phyloP scores from a whole-genome alignment of 441 rosid species.

The Gossypium davidsonii region DNA sequence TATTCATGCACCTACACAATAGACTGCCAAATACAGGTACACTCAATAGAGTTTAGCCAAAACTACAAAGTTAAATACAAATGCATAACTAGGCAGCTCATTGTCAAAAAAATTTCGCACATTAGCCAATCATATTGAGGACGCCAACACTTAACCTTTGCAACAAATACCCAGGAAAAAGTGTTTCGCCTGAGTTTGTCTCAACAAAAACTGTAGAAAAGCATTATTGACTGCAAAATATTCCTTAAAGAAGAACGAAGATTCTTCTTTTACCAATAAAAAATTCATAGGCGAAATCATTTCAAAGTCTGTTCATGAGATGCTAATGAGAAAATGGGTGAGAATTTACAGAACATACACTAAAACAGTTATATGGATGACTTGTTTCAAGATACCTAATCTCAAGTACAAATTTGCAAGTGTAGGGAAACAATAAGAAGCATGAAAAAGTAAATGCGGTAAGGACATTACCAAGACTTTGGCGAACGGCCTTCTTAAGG shows the following conservation, averaged over 20 bases:
- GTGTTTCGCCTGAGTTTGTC: neutral
- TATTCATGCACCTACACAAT: neutral
- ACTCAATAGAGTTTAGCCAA: neutral
- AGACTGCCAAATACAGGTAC: neutral
- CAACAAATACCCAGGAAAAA: neutral
- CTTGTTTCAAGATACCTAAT: neutral
- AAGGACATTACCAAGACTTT: conserved; percentile 74
- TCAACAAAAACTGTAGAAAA: neutral
- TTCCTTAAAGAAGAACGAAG: neutral
- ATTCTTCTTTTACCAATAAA: neutral
- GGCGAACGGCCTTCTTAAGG: conserved; percentile 69
- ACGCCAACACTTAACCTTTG: neutral
- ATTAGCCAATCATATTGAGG: neutral
- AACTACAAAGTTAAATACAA: neutral
- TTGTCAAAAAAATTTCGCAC: neutral
- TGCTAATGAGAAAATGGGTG: neutral
- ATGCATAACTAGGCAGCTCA: neutral
- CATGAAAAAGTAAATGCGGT: conserved; percentile 7
- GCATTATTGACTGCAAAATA: neutral
- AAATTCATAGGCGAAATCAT: neutral
- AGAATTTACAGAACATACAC: neutral
- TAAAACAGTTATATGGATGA: neutral
- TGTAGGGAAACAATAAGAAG: conserved; percentile 8
- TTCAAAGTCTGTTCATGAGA: neutral
- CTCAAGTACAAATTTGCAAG: neutral